Conservation (phyloP, 331 rosid species). For the Spiraea crenata region DNA sequence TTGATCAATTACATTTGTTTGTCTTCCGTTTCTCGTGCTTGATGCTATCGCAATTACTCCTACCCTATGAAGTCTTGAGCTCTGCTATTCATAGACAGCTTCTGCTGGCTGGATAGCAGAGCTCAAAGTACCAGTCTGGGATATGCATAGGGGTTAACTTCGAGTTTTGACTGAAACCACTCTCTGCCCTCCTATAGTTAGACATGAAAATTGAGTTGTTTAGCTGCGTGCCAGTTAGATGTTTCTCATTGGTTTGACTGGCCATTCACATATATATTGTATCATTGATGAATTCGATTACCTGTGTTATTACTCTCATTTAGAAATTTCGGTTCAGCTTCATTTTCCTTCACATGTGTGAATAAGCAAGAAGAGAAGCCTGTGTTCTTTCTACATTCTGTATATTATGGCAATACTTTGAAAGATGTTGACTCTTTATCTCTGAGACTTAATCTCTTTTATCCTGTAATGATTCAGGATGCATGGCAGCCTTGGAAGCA, state of each 20-base stretch:
- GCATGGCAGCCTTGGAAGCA: slow-evolving; percentile 97
- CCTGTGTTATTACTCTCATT: neutral
- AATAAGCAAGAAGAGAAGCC: neutral
- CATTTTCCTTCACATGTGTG: neutral
- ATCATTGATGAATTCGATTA: neutral
- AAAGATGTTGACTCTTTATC: neutral
- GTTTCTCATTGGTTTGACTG: neutral
- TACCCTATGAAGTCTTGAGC: neutral
- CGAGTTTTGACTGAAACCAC: neutral
- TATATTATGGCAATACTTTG: neutral
- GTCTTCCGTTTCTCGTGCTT: neutral
- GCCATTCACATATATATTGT: neutral
- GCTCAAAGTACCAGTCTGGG: neutral
- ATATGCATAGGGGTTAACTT: slow-evolving; percentile 1
- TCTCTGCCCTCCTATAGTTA: neutral
- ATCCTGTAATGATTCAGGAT: slow-evolving; percentile 30
- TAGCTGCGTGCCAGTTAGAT: neutral
- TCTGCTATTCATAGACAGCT: neutral
- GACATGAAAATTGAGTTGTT: neutral
- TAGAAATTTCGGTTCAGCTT: neutral
- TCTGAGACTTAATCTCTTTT: too few species aligned
- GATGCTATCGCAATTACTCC: neutral
- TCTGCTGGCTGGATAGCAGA: neutral
- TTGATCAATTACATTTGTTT: neutral
- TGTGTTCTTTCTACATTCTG: neutral